phyloP scores from a whole-genome alignment of 2,329 filamentous ascomycete genomes.

The Zasmidium angulare region DNA sequence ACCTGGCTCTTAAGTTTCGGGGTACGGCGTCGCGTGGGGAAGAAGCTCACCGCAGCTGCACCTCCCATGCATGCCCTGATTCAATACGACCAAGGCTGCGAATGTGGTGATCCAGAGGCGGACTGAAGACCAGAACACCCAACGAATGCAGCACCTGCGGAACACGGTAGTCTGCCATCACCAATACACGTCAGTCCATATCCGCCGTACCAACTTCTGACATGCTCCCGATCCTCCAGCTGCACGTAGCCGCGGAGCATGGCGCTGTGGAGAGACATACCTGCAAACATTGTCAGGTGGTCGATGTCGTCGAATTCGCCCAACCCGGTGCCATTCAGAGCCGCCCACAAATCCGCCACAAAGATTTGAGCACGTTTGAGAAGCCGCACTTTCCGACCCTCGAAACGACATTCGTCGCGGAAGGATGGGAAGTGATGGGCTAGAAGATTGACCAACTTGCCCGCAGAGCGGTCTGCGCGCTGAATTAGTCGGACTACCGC shows the following conservation, averaged over 20 bases:
- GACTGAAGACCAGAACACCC: conserved; percentile 81
- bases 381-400: conserved; percentile 73
- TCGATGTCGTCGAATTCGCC: conserved; percentile 88
- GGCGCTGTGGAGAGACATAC: conserved; percentile 35
- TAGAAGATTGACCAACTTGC: conserved; percentile 80
- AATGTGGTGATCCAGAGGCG: conserved; percentile 71
- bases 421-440: conserved; percentile 83
- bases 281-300: conserved; percentile 95
- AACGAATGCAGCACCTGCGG: conserved; percentile 87
- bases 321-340: conserved; percentile 77
- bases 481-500: conserved; percentile 72
- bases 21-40: conserved; percentile 1
- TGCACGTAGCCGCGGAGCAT: conserved; percentile 5
- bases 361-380: conserved; percentile 95
- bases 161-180: conserved; percentile 74
- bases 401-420: conserved; percentile 74
- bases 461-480: conserved; percentile 75
- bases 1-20: conserved; percentile 1
- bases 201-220: neutral
- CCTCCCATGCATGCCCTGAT: conserved; percentile 74
- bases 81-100: conserved; percentile 63
- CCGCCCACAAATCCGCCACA: conserved; percentile 94
- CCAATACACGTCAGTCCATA: neutral
- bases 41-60: conserved; percentile 66
- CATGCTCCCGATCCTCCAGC: conserved; percentile 1